These are phyloP conservation scores for Heterococcus sp. DNA, from an alignment of 108 stramenopile genomes.

Conservation along the genomic window DNA sequence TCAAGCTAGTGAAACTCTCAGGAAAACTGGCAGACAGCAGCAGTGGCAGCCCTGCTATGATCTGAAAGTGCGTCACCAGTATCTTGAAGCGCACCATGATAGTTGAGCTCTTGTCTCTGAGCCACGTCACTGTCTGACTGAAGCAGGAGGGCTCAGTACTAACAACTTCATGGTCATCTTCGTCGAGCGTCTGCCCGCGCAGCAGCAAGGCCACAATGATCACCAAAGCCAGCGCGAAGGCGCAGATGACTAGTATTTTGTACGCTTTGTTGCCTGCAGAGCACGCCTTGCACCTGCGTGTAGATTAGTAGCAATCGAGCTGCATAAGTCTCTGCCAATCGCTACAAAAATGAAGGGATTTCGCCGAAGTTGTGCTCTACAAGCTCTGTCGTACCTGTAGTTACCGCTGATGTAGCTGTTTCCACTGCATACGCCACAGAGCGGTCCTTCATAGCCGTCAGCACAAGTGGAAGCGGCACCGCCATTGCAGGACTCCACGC, in stretches of 20 bases:
- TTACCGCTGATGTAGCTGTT: background rate
- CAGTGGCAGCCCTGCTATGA: slow-evolving; percentile 19
- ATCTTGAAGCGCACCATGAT: slow-evolving; percentile 43
- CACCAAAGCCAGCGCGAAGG: background rate
- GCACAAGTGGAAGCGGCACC: background rate
- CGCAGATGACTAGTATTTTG: background rate
- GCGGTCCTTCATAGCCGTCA: background rate
- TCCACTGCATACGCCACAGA: background rate
- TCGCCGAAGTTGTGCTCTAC: background rate
- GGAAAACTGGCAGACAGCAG: slow-evolving; percentile 28
- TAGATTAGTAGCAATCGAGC: too few species aligned
- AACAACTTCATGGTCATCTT: background rate
- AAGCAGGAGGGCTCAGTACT: background rate
- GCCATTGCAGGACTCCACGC: background rate
- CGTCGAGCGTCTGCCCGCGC: background rate
- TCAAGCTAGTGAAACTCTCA: slow-evolving; percentile 13
- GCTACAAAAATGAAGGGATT: background rate
- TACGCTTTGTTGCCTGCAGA: background rate
- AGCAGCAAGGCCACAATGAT: background rate
- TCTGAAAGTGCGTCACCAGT: slow-evolving; percentile 40
- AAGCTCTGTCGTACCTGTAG: background rate
- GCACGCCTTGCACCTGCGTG: background rate
- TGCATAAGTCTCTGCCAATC: too few species aligned
- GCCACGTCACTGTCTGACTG: background rate
- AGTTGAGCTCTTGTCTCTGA: slow-evolving; percentile 14